A percentile compares a stretch with the other conserved stretches of the same genome.
Evolutionary conservation across 805 yeast species (phyloP).

Genomic region (Saccharomyces paradoxus): DNA sequence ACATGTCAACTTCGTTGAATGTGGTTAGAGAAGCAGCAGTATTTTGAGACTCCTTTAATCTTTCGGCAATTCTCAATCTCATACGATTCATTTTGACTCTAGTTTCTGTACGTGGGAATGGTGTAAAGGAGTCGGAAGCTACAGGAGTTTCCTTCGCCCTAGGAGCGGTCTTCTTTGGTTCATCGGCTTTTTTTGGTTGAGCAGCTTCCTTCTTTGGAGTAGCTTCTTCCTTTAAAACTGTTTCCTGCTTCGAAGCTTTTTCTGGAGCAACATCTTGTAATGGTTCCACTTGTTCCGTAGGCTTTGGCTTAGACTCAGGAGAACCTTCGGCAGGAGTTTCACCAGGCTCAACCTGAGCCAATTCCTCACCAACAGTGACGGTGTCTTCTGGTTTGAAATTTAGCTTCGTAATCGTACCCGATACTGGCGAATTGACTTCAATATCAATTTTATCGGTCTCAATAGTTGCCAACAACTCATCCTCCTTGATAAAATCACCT

Average conservation of each 20-base stretch:
- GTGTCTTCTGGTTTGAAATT: slow-evolving; percentile 83
- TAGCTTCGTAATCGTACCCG: slow-evolving; percentile 82
- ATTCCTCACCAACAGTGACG: slow-evolving; percentile 91
- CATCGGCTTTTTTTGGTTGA: slow-evolving; percentile 17
- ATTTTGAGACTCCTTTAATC: slow-evolving; percentile 98
- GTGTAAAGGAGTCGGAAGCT: slow-evolving; percentile 30
- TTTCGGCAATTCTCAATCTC: slow-evolving; percentile 97
- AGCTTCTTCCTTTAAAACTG: slow-evolving; percentile 15
- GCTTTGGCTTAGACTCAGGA: slow-evolving; percentile 34
- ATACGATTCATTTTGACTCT: slow-evolving; percentile 98
- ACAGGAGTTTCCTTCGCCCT: slow-evolving; percentile 28
- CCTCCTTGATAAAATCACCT: slow-evolving; percentile 81
- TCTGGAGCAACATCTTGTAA: slow-evolving; percentile 23
- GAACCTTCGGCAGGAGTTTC: slow-evolving; percentile 52
- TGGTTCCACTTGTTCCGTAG: slow-evolving; percentile 25
- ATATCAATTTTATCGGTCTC: slow-evolving; percentile 98
- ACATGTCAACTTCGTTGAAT: slow-evolving; percentile 97
- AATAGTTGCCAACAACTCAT: slow-evolving; percentile 90
- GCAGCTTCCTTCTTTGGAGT: slow-evolving; percentile 27
- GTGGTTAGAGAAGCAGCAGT: slow-evolving; percentile 97
- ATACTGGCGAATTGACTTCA: slow-evolving; percentile 87
- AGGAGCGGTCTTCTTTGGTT: slow-evolving; percentile 23
- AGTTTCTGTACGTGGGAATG: slow-evolving; percentile 77
- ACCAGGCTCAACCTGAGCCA: slow-evolving; percentile 76
- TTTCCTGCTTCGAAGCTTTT: slow-evolving; percentile 30